Percentiles rank a stretch among this genome's conserved stretches.
Conservation (phyloP, 2,329 filamentous ascomycete genomes). For the Neocatenulostroma microsporum region DNA sequence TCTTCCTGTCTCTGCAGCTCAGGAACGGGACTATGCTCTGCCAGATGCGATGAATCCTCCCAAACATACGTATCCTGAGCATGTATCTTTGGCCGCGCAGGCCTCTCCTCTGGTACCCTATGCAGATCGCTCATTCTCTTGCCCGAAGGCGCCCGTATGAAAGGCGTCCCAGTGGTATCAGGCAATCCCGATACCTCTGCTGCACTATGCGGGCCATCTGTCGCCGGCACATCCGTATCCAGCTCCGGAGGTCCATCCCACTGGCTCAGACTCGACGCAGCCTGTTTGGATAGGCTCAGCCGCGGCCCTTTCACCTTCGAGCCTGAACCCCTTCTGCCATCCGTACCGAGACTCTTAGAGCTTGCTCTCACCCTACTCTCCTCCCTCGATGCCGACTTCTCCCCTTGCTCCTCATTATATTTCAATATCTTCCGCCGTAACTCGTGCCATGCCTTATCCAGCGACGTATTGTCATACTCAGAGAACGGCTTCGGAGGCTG, state of each 20-base stretch:
- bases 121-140: conserved; percentile 23
- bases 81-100: conserved; percentile 29
- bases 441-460: conserved; percentile 32
- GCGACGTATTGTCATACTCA: conserved; percentile 29
- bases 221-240: conserved; percentile 6
- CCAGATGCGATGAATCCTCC: conserved; percentile 34
- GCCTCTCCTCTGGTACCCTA: background rate
- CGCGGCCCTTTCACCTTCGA: conserved; percentile 14
- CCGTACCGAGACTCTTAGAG: conserved; percentile 10
- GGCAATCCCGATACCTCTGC: conserved; percentile 10
- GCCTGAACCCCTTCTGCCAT: conserved; percentile 13
- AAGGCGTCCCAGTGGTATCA: conserved; percentile 42
- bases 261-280: conserved; percentile 19
- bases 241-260: conserved; percentile 16
- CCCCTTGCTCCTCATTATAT: conserved; percentile 28
- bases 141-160: conserved; percentile 43
- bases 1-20: conserved; percentile 23
- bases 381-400: conserved; percentile 20
- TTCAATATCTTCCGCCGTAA: conserved; percentile 27
- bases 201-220: conserved; percentile 3
- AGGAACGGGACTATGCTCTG: conserved; percentile 21
- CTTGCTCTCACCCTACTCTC: conserved; percentile 15
- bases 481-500: conserved; percentile 33
- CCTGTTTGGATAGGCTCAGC: conserved; percentile 5
- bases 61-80: conserved; percentile 43